A percentile compares a stretch with the other conserved stretches of the same genome.
phyloP scores from a whole-genome alignment of 768 basidiomycete genomes.

The Tubosaeta sp. region DNA sequence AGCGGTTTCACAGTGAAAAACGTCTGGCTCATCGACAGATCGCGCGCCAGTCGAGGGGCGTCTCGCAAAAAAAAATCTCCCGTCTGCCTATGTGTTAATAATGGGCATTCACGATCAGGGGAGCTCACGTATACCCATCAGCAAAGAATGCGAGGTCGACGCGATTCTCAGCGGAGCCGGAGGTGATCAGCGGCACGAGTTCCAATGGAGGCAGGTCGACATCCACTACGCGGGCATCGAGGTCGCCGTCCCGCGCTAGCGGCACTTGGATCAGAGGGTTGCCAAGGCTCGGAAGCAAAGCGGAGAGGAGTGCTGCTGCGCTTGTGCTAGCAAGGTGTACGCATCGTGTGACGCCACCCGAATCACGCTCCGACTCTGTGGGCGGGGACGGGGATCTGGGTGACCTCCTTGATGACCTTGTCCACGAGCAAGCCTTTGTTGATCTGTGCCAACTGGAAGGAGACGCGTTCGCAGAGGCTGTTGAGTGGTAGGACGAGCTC shows the following conservation, averaged over 20 bases:
- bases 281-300: background rate
- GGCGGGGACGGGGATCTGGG: conserved; percentile 8
- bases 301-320: conserved; percentile 17
- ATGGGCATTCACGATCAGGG: background rate
- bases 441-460: conserved; percentile 16
- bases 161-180: conserved; percentile 61
- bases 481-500: conserved; percentile 19
- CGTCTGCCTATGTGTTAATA: conserved; percentile 43
- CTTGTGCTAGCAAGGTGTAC: conserved; percentile 11
- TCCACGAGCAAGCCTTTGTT: conserved; percentile 16
- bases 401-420: conserved; percentile 9
- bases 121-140: conserved; percentile 60
- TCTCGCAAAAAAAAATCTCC: conserved; percentile 63
- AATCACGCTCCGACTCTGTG: conserved; percentile 10
- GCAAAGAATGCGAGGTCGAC: conserved; percentile 75
- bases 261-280: conserved; percentile 7
- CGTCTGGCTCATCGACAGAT: conserved; percentile 69
- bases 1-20: conserved; percentile 73
- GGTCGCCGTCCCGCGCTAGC: conserved; percentile 2
- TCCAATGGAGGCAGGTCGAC: conserved; percentile 43
- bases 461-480: conserved; percentile 16
- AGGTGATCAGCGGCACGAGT: conserved; percentile 51
- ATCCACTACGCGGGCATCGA: background rate
- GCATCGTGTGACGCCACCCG: conserved; percentile 20
- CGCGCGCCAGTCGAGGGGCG: conserved; percentile 59